A percentile compares a stretch with the other conserved stretches of the same genome.
Evolutionary conservation across 257 asterid genomes (phyloP).

Genomic region (Solanum raphanifolium): DNA sequence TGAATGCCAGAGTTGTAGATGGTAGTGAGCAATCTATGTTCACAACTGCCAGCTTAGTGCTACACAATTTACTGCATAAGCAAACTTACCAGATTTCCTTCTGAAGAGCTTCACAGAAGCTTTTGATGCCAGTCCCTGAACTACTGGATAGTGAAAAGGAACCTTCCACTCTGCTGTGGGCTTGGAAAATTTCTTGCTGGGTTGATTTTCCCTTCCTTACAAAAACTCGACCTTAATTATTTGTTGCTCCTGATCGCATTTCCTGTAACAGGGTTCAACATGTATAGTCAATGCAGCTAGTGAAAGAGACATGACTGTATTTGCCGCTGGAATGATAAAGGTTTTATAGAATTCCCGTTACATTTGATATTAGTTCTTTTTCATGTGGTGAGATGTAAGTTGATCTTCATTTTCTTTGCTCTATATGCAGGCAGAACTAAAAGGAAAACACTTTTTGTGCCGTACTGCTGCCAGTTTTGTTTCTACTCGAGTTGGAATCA

Average conservation of each 20-base stretch:
- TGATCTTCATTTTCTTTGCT: constrained; percentile 11
- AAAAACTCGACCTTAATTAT: background rate
- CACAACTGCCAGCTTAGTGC: background rate
- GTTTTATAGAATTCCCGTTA: constrained; percentile 16
- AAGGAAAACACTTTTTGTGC: constrained; percentile 84
- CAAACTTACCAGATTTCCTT: background rate
- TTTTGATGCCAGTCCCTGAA: background rate
- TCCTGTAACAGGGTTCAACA: constrained; percentile 64
- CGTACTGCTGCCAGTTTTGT: constrained; percentile 99
- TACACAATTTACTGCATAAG: background rate
- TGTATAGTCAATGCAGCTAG: constrained; percentile 96
- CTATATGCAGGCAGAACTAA: constrained; percentile 71
- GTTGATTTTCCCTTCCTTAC: background rate
- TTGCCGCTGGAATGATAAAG: constrained; percentile 97
- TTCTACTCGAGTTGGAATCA: constrained; percentile 85
- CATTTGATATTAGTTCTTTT: constrained; percentile 4
- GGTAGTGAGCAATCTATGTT: background rate
- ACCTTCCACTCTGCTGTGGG: background rate
- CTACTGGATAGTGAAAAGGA: background rate
- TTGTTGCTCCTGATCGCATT: background rate
- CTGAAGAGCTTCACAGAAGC: background rate
- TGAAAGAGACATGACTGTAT: constrained; percentile 92
- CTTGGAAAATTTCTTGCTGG: background rate
- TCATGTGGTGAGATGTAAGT: constrained; percentile 7
- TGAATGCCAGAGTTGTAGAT: background rate